Base-by-base conservation (phyloP, 2,329 filamentous ascomycete genomes). In the Penicillium expansum region DNA sequence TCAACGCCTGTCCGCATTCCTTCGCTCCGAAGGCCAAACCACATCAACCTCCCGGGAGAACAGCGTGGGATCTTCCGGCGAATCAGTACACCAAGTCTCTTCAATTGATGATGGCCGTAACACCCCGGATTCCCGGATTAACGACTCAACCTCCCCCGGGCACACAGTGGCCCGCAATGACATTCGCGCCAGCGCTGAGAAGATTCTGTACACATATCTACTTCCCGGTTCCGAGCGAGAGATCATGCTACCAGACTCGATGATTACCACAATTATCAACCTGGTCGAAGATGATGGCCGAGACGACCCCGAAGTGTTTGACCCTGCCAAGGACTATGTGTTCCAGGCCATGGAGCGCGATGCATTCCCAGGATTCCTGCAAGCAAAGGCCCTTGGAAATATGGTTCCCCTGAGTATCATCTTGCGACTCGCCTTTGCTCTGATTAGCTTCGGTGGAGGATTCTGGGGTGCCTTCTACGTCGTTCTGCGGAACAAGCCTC, bases 341-440 rank as follows among this genome's bases (percentile, higher is more conserved):
- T 99, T 97, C 75, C 95, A 99, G 77, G 95, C 95, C 33, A 99
- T 99, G 94, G 95, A 99, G 77, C 86, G 95, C 55, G 94, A 99
- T 77, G 94, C 95, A n/a, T 99, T 96, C 72, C 94, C 95, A 0
- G 93, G 93, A 1, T 99, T 99, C 76, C 82, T 99, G 57, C 85
- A 93, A 70, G 91, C 91, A 77, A 97, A 97, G 78, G 94, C 94
- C 3, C 82, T 99, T 24, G 95, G 95, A 58, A 99, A 99, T 70
- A 83, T 99, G 14, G 93, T 99, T 29, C 94, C 93, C 3, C 86
- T 93, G 16, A 96, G 91, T 45, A 87, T 96, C 64, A 86, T 97
- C 70, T 82, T 95, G 65, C 85, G 94, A 52, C 80, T 97, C 50
- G 91, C 96, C 44, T 73, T 96, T 64, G 94, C 93, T 35, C 82